Percentiles rank a stretch among this genome's conserved stretches.
These are phyloP conservation scores for Westerdykella sp. DNA, from an alignment of 2,329 filamentous ascomycete genomes.

Conservation along the genomic window DNA sequence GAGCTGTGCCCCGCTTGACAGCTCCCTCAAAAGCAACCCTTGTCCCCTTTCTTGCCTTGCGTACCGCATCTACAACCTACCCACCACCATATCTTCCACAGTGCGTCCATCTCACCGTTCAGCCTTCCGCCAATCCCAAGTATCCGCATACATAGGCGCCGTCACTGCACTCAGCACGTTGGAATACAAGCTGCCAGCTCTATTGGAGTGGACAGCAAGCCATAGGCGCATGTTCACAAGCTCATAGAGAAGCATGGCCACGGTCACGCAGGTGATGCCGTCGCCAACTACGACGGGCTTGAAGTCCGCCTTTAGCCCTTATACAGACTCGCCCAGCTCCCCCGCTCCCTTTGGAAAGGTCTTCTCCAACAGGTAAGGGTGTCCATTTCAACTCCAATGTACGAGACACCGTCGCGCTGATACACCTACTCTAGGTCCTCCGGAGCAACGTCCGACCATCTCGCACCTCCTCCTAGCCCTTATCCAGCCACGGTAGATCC, in stretches of 20 bases:
- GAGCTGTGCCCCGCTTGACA: too few relatives aligned
- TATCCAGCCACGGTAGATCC: constrained; percentile 66
- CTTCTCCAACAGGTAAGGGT: constrained; percentile 41
- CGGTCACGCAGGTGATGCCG: constrained; percentile 42
- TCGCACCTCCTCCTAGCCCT: constrained; percentile 44
- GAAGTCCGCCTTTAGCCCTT: constrained; percentile 46
- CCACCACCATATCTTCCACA: neutral
- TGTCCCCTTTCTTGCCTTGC: too few relatives aligned
- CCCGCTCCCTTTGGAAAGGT: constrained; percentile 41
- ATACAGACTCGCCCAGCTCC: constrained; percentile 47
- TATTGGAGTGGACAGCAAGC: too few relatives aligned
- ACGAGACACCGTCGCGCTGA: constrained; percentile 15
- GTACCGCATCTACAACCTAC: neutral
- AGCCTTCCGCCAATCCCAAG: neutral
- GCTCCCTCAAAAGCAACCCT: too few relatives aligned
- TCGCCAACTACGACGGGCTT: constrained; percentile 34
- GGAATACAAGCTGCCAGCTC: too few relatives aligned
- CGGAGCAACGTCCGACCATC: constrained; percentile 41
- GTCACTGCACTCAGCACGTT: too few relatives aligned
- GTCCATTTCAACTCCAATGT: constrained; percentile 36
- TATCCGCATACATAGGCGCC: neutral
- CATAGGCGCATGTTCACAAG: neutral
- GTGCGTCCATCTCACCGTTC: neutral
- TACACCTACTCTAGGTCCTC: constrained; percentile 37
- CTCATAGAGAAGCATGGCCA: constrained; percentile 30